phyloP scores from a whole-genome alignment of 1,284 basidiomycete genomes.

The Ceratobasidium sp. region DNA sequence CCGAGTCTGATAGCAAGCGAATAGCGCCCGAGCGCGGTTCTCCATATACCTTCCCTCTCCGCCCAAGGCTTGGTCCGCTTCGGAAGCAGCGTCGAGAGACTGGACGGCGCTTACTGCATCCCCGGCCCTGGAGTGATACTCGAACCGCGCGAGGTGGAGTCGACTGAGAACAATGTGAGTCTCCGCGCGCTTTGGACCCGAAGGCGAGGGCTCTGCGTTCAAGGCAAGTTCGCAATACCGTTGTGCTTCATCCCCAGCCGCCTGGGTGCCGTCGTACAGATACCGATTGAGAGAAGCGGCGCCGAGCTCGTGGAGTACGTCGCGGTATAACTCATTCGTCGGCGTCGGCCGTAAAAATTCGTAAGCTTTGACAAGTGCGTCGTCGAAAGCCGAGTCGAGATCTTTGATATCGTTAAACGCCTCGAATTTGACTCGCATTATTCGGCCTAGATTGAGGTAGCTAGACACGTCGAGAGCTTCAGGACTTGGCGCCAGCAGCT shows the following conservation, averaged over 20 bases:
- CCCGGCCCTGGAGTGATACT: not conserved
- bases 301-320: conserved; percentile 14
- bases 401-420: conserved; percentile 17
- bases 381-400: conserved; percentile 16
- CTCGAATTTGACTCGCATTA: conserved; percentile 28
- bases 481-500: not conserved
- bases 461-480: not conserved
- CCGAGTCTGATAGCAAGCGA: conserved; percentile 18
- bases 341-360: not conserved
- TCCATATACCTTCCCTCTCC: conserved; percentile 1
- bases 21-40: not conserved
- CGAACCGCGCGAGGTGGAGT: conserved; percentile 17
- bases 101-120: conserved; percentile 4
- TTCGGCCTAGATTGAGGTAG: conserved; percentile 20
- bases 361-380: conserved; percentile 15
- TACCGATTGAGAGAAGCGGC: conserved; percentile 11
- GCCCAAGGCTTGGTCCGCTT: not conserved
- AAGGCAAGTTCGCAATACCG: conserved; percentile 4
- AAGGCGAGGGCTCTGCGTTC: not conserved
- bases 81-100: not conserved
- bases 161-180: not conserved
- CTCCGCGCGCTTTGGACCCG: not conserved
- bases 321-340: not conserved
- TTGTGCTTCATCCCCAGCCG: not conserved
- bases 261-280: conserved; percentile 1